Conservation (phyloP, 2,329 filamentous ascomycete species). For the Dothideomycetes sp. region DNA sequence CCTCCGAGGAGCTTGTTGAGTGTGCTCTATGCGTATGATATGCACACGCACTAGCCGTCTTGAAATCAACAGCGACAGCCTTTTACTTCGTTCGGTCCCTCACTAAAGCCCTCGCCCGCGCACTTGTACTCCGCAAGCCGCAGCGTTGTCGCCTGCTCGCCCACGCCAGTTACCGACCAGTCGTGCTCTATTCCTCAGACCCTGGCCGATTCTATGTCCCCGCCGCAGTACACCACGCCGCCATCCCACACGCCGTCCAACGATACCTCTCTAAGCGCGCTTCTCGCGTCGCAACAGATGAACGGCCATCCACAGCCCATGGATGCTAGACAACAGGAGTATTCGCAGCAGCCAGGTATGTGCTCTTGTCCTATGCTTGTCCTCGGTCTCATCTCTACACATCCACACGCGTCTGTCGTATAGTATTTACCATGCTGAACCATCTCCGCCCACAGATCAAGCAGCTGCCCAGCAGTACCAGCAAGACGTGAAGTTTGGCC, state of each 20-base stretch:
- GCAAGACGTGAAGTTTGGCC: conserved; percentile 44
- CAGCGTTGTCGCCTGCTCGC: conserved; percentile 17
- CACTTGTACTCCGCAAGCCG: conserved; percentile 24
- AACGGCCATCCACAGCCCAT: conserved; percentile 35
- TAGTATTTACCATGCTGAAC: conserved; percentile 65
- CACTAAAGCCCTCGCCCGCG: conserved; percentile 15
- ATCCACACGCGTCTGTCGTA: conserved; percentile 23
- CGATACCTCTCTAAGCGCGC: conserved; percentile 29
- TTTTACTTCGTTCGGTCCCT: conserved; percentile 19
- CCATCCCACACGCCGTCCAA: conserved; percentile 17
- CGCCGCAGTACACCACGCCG: conserved; percentile 30
- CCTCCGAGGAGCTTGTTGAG: conserved; percentile 19
- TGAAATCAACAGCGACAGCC: conserved; percentile 23
- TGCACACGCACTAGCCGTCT: conserved; percentile 33
- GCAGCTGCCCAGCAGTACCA: conserved; percentile 85
- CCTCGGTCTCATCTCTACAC: too few relatives aligned
- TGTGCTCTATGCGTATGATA: conserved; percentile 36
- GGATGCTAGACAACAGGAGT: conserved; percentile 43
- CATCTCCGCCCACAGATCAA: conserved; percentile 67
- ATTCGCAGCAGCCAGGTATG: conserved; percentile 43
- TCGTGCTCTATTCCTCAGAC: conserved; percentile 15
- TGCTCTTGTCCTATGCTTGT: conserved; percentile 38
- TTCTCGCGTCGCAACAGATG: conserved; percentile 26
- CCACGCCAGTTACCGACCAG: conserved; percentile 11
- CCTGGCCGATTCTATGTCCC: conserved; percentile 27